Evolutionary conservation across 1,284 basidiomycete species (phyloP).

Genomic region (Cryptococcus maquisensis): DNA sequence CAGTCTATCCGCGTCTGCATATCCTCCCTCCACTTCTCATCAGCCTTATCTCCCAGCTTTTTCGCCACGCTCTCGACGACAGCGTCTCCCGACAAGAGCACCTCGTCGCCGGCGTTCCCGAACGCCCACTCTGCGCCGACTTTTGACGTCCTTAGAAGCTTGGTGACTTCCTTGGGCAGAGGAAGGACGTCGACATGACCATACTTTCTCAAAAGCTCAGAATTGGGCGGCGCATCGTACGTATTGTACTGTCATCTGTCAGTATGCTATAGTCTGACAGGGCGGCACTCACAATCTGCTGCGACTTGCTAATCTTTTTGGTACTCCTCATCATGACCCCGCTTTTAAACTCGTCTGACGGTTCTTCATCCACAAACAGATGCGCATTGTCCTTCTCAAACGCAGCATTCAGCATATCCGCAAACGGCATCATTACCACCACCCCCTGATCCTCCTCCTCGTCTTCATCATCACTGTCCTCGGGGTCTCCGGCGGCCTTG

Average conservation of each 20-base stretch:
- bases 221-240: constrained; percentile 89
- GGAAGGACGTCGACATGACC: constrained; percentile 82
- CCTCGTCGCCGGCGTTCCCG: constrained; percentile 82
- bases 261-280: neutral
- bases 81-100: constrained; percentile 77
- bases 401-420: constrained; percentile 88
- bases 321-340: constrained; percentile 16
- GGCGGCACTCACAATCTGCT: constrained; percentile 71
- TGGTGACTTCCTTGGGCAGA: constrained; percentile 48
- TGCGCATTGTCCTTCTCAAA: constrained; percentile 74
- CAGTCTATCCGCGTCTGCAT: constrained; percentile 63
- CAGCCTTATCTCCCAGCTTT: constrained; percentile 18
- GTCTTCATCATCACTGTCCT: constrained; percentile 45
- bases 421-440: constrained; percentile 93
- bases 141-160: constrained; percentile 16
- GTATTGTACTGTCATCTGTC: constrained; percentile 76
- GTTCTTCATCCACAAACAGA: constrained; percentile 25
- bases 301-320: constrained; percentile 61
- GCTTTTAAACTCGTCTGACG: neutral
- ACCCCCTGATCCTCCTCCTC: constrained; percentile 61
- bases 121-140: constrained; percentile 25
- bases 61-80: constrained; percentile 56
- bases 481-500: neutral
- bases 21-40: constrained; percentile 5
- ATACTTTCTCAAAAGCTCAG: constrained; percentile 88